Conservation (phyloP, 2,329 filamentous ascomycete genomes). For the Paramyrothecium roridum region DNA sequence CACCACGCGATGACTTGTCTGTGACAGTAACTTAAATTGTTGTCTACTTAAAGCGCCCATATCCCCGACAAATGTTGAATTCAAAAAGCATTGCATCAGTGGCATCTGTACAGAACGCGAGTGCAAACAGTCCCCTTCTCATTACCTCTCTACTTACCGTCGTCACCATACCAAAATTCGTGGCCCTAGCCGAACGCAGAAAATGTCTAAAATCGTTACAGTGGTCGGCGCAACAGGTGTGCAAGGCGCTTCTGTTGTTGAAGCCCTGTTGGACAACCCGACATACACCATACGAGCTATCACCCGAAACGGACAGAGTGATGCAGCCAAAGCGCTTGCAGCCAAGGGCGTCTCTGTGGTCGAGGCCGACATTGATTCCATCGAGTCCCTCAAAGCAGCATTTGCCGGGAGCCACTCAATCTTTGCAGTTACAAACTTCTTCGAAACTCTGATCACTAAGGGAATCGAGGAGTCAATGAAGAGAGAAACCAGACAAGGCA, state of each 20-base stretch:
- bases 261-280: slow-evolving; percentile 33
- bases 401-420: slow-evolving; percentile 31
- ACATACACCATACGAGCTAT: slow-evolving; percentile 32
- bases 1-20: no score
- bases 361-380: slow-evolving; percentile 21
- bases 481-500: slow-evolving; percentile 34
- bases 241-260: slow-evolving; percentile 38
- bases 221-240: slow-evolving; percentile 36
- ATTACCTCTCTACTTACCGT: background rate
- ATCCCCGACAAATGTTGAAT: no score
- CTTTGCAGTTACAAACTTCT: slow-evolving; percentile 28
- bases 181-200: slow-evolving; percentile 12
- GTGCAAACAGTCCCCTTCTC: background rate
- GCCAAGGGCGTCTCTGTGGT: slow-evolving; percentile 31
- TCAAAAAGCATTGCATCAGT: no score
- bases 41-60: no score
- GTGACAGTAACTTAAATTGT: no score
- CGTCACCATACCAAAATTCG: background rate
- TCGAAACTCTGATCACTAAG: slow-evolving; percentile 24
- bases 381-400: slow-evolving; percentile 23
- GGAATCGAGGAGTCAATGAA: slow-evolving; percentile 27
- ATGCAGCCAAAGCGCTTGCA: slow-evolving; percentile 23
- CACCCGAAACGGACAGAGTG: slow-evolving; percentile 29
- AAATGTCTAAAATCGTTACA: slow-evolving; percentile 24
- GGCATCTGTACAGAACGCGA: no score